Base-by-base conservation (phyloP, 805 yeast genomes). In the Metschnikowia reukaufii region DNA sequence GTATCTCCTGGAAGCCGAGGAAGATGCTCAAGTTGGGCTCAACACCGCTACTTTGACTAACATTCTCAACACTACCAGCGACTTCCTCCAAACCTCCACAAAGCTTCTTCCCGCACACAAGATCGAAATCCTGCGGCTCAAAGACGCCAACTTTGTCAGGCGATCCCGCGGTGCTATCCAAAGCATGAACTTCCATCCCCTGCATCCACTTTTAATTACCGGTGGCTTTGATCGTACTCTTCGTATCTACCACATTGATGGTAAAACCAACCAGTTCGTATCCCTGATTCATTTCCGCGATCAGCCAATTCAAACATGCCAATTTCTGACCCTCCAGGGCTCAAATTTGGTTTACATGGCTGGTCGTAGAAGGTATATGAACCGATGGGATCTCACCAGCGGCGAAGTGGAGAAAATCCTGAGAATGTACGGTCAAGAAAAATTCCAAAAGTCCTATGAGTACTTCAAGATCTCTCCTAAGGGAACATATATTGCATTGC, bases 191-290 rank as follows among this genome's bases (percentile, higher is more conserved):
- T 94, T 94, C 78, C 99, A 94, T 65, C 88, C 87, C 8, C 70
- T 77, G 6, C 88, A 84, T 56, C 96, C 99, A 34, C 71, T 94
- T 25, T 70, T 92, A 38, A 68, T 94, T 44, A 87, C 97, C 0
- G 96, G 94, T 47, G 99, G 99, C 18, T 91, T 85, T 63, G 99
- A 94, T 65, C 77, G 88, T 55, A 86, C 97, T 0, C 64, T 94
- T 45, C 76, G 99, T 56, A 74, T 94, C 12, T 94, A 84, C 64
- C 96, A 92, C 61, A 81, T 91, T 42, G 98, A 94, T 64, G 97
- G 98, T 13, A 87, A 86, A 59, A 63, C 67, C 48, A 94, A 94
- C 62, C 81, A 81, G 49, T 68, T 92, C 33, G 95, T 91, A 27
- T 85, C 96, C 4, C 83, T 96, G 36, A 70, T 92, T 51, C 88